Base-by-base conservation (phyloP, 305 asterid genomes). In the Solanum aculeatissimum region DNA sequence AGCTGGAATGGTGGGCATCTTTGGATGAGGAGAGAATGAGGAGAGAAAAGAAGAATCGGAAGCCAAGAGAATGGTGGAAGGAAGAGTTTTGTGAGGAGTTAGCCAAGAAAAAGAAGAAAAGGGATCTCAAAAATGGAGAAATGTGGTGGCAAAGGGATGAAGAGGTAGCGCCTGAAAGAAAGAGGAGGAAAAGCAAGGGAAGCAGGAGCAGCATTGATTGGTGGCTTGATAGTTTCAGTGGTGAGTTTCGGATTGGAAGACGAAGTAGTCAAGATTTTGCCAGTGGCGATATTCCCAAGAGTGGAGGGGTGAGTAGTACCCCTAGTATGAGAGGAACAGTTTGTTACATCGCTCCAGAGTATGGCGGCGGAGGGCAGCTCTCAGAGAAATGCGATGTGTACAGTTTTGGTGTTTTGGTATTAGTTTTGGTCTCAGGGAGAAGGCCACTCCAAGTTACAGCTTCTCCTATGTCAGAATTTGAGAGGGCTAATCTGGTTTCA, bases 301-400 rank as follows among this genome's bases (percentile, higher is more conserved):
- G 98, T 85, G 98, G 98, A 32, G 97, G 97, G 19, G 91, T 94
- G 80, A 93, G 97, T 77, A 94, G 98, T 78, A 95, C 98, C 2
- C 98, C 98, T 5, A 95, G 98, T 82, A 94, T 94, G 98, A 90
- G 98, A 85, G 98, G 98, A 32, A 95, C 98, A 0, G 97, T 95
- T 42, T 94, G 98, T 69, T 95, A 95, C 83, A 94, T 92, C 45
- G 95, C 98, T 1, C 98, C 98, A 0, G 98, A 95, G 81, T 91
- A 87, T 35, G 92, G 95, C 12, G 95, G 94, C 4, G 97, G 98
- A 1, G 97, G 90, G 9, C 90, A 49, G 62, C 92, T 91, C 10
- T 94, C 98, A 0, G 92, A 92, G 38, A 95, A 92, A 89, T 92
- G 97, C 45, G 98, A 95, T 9, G 97, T 95, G 13, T 95, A 95